These are phyloP conservation scores for Davidsoniella virescens DNA, from an alignment of 2,329 filamentous ascomycete genomes.

Conservation along the genomic window DNA sequence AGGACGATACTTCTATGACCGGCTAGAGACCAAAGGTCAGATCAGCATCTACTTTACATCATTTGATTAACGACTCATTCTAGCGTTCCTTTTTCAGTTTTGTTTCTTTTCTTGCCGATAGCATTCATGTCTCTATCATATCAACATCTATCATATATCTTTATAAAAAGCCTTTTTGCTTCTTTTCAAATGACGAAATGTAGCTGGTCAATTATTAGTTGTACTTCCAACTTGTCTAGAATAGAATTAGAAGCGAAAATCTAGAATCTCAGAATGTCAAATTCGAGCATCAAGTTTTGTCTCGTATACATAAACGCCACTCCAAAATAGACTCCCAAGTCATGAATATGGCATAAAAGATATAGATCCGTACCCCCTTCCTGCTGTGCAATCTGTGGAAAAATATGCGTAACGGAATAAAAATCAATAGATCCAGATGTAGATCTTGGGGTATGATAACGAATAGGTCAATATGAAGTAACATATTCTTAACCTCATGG, in stretches of 20 bases:
- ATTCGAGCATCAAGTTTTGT: not conserved
- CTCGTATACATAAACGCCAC: slow-evolving; percentile 4
- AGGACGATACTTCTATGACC: slow-evolving; percentile 39
- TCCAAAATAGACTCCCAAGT: not conserved
- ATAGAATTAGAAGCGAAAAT: not conserved
- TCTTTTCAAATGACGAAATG: not conserved
- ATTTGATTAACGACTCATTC: not conserved
- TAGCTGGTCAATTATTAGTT: not conserved
- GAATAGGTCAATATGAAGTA: too few relatives aligned
- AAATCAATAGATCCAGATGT: not conserved
- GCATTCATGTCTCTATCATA: not conserved
- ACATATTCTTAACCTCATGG: not conserved
- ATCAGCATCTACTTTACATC: too few relatives aligned
- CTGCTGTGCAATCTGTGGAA: not conserved
- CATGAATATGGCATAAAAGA: slow-evolving; percentile 6
- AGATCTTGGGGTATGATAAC: slow-evolving; percentile 2
- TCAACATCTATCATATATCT: too few relatives aligned
- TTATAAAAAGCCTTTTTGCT: not conserved
- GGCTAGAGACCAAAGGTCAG: slow-evolving; percentile 23
- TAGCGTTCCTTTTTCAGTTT: not conserved
- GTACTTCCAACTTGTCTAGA: not conserved
- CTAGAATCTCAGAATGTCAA: not conserved
- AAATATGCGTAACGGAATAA: not conserved
- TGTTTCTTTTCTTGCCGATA: slow-evolving; percentile 17
- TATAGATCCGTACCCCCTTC: not conserved